Conservation (phyloP, 441 rosid species). For the Cnidoscolus chayamansa region DNA sequence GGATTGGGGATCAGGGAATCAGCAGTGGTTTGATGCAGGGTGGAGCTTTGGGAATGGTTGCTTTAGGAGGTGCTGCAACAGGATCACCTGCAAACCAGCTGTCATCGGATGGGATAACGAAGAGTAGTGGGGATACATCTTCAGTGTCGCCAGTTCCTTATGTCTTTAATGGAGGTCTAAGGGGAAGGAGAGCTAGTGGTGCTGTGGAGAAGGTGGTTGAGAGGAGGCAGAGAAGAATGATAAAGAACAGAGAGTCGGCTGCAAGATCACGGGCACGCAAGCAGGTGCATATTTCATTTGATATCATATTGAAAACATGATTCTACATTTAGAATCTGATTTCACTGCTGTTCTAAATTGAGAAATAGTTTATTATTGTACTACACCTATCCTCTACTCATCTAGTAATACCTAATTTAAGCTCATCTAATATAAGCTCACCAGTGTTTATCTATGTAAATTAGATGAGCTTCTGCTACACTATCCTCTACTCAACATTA, state of each 20-base stretch:
- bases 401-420: too few relatives aligned
- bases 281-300: constrained; percentile 54
- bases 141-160: constrained; percentile 81
- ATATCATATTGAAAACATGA: constrained; percentile 14
- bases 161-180: constrained; percentile 59
- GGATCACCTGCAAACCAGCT: constrained; percentile 76
- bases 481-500: not conserved
- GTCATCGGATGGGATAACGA: constrained; percentile 71
- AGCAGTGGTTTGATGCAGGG: constrained; percentile 46
- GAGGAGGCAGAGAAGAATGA: constrained; percentile 98
- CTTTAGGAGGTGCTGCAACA: constrained; percentile 40
- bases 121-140: constrained; percentile 80
- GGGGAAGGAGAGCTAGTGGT: constrained; percentile 66
- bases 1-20: constrained; percentile 55
- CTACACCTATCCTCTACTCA: too few relatives aligned
- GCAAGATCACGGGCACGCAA: constrained; percentile 97
- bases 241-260: constrained; percentile 95
- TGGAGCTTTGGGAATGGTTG: constrained; percentile 60
- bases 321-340: not conserved
- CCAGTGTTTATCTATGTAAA: not conserved
- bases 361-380: too few relatives aligned
- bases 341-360: not conserved
- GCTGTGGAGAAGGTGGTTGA: constrained; percentile 88
- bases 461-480: not conserved
- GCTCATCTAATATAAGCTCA: not conserved